phyloP scores from a whole-genome alignment of 139 green algal genomes.

The Nannochloris sp. region DNA sequence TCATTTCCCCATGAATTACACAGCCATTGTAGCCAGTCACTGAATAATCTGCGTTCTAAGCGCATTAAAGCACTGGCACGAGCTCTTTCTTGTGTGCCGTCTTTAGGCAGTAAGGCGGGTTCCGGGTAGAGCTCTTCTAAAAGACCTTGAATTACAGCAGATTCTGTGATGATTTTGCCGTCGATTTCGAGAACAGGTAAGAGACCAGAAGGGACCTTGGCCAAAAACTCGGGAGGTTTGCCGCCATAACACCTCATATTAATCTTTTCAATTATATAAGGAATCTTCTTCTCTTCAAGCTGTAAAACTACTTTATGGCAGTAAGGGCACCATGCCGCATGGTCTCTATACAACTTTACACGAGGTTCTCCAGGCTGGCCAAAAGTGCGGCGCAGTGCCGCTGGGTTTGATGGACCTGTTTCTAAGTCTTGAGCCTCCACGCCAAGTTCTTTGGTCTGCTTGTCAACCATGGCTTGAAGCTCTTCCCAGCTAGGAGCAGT shows the following conservation, averaged over 20 bases:
- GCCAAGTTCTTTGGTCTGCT: constrained; percentile 9
- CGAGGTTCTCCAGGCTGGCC: constrained; percentile 33
- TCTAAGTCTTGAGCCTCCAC: constrained; percentile 18
- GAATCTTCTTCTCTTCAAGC: constrained; percentile 95
- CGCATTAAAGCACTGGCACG: constrained; percentile 54
- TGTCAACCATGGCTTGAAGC: constrained; percentile 41
- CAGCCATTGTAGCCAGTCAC: constrained; percentile 73
- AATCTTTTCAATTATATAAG: constrained; percentile 85
- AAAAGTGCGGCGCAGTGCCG: constrained; percentile 66
- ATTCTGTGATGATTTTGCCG: constrained; percentile 67
- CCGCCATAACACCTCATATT: constrained; percentile 94
- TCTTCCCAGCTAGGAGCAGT: constrained; percentile 57
- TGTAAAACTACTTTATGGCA: constrained; percentile 78
- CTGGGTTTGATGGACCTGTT: constrained; percentile 49
- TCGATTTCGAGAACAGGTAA: constrained; percentile 88
- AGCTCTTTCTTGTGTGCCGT: constrained; percentile 28
- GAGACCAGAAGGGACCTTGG: constrained; percentile 69
- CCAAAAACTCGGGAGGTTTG: constrained; percentile 72
- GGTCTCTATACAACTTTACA: constrained; percentile 66
- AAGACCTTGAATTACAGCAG: constrained; percentile 53
- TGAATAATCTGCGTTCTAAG: constrained; percentile 75
- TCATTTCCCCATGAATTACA: constrained; percentile 39
- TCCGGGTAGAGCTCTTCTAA: constrained; percentile 59
- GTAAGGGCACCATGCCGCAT: constrained; percentile 73
- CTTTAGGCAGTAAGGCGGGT: constrained; percentile 57